Base-by-base conservation (phyloP, 1,284 basidiomycete genomes). In the Sparassis latifolia region DNA sequence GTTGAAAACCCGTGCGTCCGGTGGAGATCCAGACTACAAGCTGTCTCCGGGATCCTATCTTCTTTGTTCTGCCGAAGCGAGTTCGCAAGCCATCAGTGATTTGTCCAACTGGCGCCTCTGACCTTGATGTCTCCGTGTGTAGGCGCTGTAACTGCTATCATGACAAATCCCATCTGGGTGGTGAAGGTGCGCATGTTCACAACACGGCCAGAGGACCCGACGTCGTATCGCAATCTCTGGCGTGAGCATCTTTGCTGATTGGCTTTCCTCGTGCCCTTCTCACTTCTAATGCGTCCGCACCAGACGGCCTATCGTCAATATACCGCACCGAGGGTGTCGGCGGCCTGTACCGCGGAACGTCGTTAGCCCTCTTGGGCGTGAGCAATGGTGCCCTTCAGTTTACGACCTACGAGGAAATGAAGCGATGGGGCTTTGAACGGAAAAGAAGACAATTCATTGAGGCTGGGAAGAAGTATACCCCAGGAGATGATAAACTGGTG, bases 91-190 rank as follows among this genome's bases (percentile, higher is more conserved):
- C 53, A 49, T 45, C 32, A 31, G 50, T 39, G 28, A 6, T 40
- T 47, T 45, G 35, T 50, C 41, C 40, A 52, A 44, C 54, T 27
- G 41, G 47, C 38, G 31, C 20, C 37, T 46, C 55, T 66, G 51
- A 56, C 45, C 50, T 40, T 7, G 32, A 37, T 52, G 20, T 7
- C 35, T 20, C 35, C 40, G 27, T 33, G 12, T 55, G 20, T 64
- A 95, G 92, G 92, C 69, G 90, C 94, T 5, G 84, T 87, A 33
- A 97, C 95, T 2, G 94, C 96, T 0, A 76, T 98, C 55, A 79
- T 97, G 67, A 99, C 97, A 5, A 99, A 99, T 68, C 97, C 97
- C 0, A 85, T 99, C 60, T 99, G 96, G 96, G 92, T 99, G 9
- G 89, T 99, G 54, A 93, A 97, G 73, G 96, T 97, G 5, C 83